Base-by-base conservation (phyloP, 2,329 filamentous ascomycete genomes). In the Fusarium globosum region DNA sequence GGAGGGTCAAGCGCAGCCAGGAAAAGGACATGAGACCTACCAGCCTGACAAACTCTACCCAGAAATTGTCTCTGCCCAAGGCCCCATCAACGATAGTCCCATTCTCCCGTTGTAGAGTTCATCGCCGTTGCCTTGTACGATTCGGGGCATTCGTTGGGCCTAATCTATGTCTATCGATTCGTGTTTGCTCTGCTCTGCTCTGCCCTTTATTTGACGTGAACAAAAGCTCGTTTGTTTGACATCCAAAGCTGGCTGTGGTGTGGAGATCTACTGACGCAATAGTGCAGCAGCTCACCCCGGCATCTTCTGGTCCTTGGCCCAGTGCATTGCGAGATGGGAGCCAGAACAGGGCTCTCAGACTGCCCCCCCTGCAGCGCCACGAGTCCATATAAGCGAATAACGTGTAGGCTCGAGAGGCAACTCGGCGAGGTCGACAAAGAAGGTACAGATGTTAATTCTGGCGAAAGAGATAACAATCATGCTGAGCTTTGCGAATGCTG, bases 201-300 rank as follows among this genome's bases (percentile, higher is more conserved):
- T 64, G 58, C 38, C 39, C 42, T 30, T 61, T 70, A 46, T 70
- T 49, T 67, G 41, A 23, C 33, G 45, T 51, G 39, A 60, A 30
- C 45, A 68, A 72, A 71, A 64, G 42, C 69, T 69, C 68, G 69
- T 72, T 69, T 69, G 28, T 56, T 62, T 49, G 43, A 53, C 65
- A 73, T 66, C 60, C 46, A 73, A 73, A 55, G 69, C 42, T 53
- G 70, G 60, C 55, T 73, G 60, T 72, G 69, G 49, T 69, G 71
- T 75, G 77, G 69, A 67, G 69, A 65, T 69, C 35, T 51, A 56
- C 73, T 79, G 77, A 79, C 77, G 77, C 77, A 79, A 79, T 79
- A 46, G 65, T 74, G 77, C 77, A 79, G 77, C 61, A 65, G 58
- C 69, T 66, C 74, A 64, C 45, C 70, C 70, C 69, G 41, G 70